Evolutionary conservation across 768 basidiomycete genomes (phyloP).

Genomic region (Lyophyllum atratum): DNA sequence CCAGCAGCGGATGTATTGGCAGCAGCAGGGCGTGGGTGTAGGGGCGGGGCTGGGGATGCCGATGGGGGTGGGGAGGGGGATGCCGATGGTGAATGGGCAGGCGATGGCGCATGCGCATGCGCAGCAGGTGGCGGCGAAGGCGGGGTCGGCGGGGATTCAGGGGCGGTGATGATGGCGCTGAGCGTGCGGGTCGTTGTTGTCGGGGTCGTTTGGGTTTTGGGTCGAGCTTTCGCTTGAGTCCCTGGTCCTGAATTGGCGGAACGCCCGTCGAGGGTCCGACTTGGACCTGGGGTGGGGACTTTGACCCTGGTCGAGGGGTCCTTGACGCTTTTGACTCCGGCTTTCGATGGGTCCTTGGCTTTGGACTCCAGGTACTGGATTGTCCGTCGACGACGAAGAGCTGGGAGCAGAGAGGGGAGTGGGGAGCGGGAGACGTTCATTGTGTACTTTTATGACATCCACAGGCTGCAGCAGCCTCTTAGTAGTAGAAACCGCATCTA

Average conservation of each 20-base stretch:
- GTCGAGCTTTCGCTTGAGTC: neutral
- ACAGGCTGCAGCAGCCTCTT: neutral
- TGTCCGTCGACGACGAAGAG: too few relatives aligned
- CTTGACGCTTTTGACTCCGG: neutral
- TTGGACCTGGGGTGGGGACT: too few relatives aligned
- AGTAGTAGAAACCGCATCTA: neutral
- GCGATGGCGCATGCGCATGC: slow-evolving; percentile 4
- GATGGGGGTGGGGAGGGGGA: neutral
- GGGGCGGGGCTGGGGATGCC: slow-evolving; percentile 5
- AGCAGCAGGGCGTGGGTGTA: slow-evolving; percentile 7
- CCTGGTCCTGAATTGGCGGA: too few relatives aligned
- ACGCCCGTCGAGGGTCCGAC: too few relatives aligned
- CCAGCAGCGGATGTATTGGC: slow-evolving; percentile 2
- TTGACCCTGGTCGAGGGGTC: too few relatives aligned
- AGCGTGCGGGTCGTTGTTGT: too few relatives aligned
- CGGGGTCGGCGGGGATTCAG: slow-evolving; percentile 13
- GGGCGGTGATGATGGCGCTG: slow-evolving; percentile 6
- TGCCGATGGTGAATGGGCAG: neutral
- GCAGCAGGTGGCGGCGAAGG: slow-evolving; percentile 11
- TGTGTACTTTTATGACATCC: neutral
- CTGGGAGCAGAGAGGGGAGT: too few relatives aligned
- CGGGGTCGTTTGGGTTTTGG: too few relatives aligned
- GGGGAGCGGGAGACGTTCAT: too few relatives aligned
- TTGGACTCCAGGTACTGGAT: too few relatives aligned
- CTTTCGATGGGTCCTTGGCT: too few relatives aligned